A percentile compares a stretch with the other conserved stretches of the same genome.
Evolutionary conservation across 2,329 filamentous ascomycete genomes (phyloP).

Genomic region (Monilinia fructigena): DNA sequence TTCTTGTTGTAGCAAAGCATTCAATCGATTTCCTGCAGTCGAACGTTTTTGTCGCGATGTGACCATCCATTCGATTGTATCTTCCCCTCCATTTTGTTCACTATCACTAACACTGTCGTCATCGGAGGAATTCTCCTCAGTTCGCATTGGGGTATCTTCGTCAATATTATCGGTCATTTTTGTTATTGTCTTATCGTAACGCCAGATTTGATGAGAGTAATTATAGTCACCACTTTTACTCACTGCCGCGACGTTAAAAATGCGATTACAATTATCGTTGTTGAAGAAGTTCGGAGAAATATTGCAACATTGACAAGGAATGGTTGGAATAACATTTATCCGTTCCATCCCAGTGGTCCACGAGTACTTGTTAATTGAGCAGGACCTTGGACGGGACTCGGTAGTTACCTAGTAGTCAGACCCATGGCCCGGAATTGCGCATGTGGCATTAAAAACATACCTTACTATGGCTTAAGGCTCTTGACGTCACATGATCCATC

Average conservation of each 20-base stretch:
- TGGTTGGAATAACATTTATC: background rate
- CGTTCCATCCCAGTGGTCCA: background rate
- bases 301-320: background rate
- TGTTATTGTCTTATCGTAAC: background rate
- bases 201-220: too few species aligned
- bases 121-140: slow-evolving; percentile 28
- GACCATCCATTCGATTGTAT: slow-evolving; percentile 64
- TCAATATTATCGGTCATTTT: slow-evolving; percentile 27
- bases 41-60: slow-evolving; percentile 72
- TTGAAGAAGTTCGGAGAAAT: slow-evolving; percentile 13
- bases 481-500: slow-evolving; percentile 13
- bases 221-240: background rate
- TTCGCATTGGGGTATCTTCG: slow-evolving; percentile 28
- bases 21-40: slow-evolving; percentile 82
- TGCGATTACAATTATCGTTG: slow-evolving; percentile 2
- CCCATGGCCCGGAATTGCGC: too few species aligned
- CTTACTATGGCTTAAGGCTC: too few species aligned
- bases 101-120: slow-evolving; percentile 27
- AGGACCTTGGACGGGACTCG: too few species aligned
- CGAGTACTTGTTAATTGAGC: too few species aligned
- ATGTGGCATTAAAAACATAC: too few species aligned
- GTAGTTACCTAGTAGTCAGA: background rate
- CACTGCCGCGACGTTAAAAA: background rate
- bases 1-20: slow-evolving; percentile 72
- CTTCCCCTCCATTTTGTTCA: slow-evolving; percentile 26